Evolutionary conservation across 176 grass and related monocot genomes (phyloP).

Genomic region (Oryza nivara): DNA sequence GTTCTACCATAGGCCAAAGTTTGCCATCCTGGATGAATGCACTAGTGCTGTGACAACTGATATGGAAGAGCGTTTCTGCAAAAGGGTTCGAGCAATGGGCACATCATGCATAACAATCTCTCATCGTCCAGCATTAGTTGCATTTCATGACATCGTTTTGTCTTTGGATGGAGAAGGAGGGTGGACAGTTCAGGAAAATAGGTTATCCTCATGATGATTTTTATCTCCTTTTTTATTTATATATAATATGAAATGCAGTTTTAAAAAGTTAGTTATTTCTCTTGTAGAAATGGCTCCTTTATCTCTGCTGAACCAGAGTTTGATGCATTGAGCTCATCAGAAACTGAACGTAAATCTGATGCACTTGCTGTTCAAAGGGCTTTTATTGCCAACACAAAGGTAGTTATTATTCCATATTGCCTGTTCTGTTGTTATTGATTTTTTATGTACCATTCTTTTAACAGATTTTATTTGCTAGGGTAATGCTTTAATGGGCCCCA

Average conservation of each 20-base stretch:
- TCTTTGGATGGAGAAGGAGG: constrained; percentile 97
- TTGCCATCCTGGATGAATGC: constrained; percentile 99
- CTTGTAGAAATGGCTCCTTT: constrained; percentile 58
- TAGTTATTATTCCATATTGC: constrained; percentile 40
- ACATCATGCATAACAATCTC: constrained; percentile 99
- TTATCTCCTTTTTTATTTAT: constrained; percentile 11
- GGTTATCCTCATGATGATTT: constrained; percentile 52
- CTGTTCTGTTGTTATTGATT: constrained; percentile 19
- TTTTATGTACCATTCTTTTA: constrained; percentile 23
- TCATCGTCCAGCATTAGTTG: constrained; percentile 92
- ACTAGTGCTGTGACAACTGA: constrained; percentile 98
- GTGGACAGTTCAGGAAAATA: constrained; percentile 87
- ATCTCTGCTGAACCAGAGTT: constrained; percentile 53
- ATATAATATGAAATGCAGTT: background rate
- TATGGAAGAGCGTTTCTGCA: constrained; percentile 99
- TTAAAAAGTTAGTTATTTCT: constrained; percentile 25
- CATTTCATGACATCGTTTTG: constrained; percentile 96
- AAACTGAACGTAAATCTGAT: constrained; percentile 78
- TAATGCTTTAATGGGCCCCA: constrained; percentile 52
- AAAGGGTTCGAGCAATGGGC: constrained; percentile 85
- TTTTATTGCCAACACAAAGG: constrained; percentile 68
- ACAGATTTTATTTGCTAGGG: constrained; percentile 57
- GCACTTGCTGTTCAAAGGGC: constrained; percentile 92
- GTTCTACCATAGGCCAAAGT: constrained; percentile 97
- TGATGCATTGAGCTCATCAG: constrained; percentile 58